Evolutionary conservation across 2,329 filamentous ascomycete genomes (phyloP).

Genomic region (Chaetomiaceae sp.): DNA sequence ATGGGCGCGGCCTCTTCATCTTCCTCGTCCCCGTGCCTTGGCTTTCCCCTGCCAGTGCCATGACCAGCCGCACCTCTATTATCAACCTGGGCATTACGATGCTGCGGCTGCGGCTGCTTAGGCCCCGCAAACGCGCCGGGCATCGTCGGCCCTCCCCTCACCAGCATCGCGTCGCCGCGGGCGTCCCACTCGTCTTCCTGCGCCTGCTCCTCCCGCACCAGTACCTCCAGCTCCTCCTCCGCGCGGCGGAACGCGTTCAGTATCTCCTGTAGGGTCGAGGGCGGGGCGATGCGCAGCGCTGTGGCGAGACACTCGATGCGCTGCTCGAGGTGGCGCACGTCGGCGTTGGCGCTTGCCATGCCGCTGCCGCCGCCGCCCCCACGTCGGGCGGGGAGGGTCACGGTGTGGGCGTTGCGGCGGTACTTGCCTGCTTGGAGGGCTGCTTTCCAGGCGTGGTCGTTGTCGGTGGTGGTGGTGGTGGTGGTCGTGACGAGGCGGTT

Average conservation of each 20-base stretch:
- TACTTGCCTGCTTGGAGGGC: slow-evolving; percentile 75
- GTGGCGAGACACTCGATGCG: slow-evolving; percentile 75
- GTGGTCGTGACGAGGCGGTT: slow-evolving; percentile 50
- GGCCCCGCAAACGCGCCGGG: slow-evolving; percentile 47
- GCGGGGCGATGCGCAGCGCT: slow-evolving; percentile 68
- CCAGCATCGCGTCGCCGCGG: slow-evolving; percentile 52
- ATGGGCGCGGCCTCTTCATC: slow-evolving; percentile 58
- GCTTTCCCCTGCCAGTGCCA: too few species aligned
- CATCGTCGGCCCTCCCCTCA: too few species aligned
- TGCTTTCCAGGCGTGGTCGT: slow-evolving; percentile 73
- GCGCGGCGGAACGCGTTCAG: slow-evolving; percentile 70
- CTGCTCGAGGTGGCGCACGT: slow-evolving; percentile 71
- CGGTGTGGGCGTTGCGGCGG: slow-evolving; percentile 49
- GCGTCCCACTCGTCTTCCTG: slow-evolving; percentile 68
- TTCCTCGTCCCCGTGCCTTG: slow-evolving; percentile 11
- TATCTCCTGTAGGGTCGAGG: slow-evolving; percentile 66
- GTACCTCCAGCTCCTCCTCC: slow-evolving; percentile 68
- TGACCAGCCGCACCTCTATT: too few species aligned
- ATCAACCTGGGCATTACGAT: too few species aligned
- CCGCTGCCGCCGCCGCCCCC: not conserved
- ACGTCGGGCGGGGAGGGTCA: slow-evolving; percentile 48
- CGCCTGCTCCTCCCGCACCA: slow-evolving; percentile 61
- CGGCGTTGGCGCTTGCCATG: slow-evolving; percentile 48
- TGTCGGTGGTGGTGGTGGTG: slow-evolving; percentile 28
- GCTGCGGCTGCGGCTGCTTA: not conserved